Percentiles rank a stretch among this genome's conserved stretches.
These are phyloP conservation scores for Penicillium crustosum DNA, from an alignment of 2,329 filamentous ascomycete species.

Conservation along the genomic window DNA sequence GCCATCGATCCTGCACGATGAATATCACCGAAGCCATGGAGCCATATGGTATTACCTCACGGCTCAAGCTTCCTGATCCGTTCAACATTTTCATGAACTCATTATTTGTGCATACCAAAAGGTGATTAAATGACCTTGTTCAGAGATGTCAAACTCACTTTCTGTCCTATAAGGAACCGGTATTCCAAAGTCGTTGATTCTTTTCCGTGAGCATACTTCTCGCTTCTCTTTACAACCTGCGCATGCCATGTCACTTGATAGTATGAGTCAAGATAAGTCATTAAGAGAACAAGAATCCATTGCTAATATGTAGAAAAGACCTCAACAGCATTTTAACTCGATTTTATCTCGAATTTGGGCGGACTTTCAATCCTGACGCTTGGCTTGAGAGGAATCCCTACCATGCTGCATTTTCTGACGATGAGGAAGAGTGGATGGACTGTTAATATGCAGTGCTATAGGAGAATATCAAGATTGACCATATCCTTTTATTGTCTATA, in stretches of 20 bases:
- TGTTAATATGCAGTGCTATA: neutral
- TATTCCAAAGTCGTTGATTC: neutral
- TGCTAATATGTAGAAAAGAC: neutral
- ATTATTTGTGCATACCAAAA: neutral
- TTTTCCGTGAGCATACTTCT: neutral
- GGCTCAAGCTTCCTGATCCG: too few species aligned
- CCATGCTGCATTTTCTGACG: neutral
- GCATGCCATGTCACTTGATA: neutral
- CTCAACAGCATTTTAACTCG: neutral
- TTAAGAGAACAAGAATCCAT: neutral
- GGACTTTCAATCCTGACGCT: neutral
- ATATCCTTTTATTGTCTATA: neutral
- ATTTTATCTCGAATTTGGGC: neutral
- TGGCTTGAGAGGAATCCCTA: neutral
- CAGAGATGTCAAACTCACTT: neutral
- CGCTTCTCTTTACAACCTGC: neutral
- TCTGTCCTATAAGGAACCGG: neutral
- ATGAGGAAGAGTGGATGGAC: neutral
- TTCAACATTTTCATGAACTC: neutral
- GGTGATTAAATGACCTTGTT: neutral
- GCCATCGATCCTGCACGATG: too few species aligned
- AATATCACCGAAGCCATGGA: too few species aligned
- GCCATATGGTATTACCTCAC: too few species aligned
- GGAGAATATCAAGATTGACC: neutral
- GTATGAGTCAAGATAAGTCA: neutral